Evolutionary conservation across 768 basidiomycete species (phyloP), one percentile per base, ranked within the genome.

Genomic region (Cystofilobasidium capitatum): DNA sequence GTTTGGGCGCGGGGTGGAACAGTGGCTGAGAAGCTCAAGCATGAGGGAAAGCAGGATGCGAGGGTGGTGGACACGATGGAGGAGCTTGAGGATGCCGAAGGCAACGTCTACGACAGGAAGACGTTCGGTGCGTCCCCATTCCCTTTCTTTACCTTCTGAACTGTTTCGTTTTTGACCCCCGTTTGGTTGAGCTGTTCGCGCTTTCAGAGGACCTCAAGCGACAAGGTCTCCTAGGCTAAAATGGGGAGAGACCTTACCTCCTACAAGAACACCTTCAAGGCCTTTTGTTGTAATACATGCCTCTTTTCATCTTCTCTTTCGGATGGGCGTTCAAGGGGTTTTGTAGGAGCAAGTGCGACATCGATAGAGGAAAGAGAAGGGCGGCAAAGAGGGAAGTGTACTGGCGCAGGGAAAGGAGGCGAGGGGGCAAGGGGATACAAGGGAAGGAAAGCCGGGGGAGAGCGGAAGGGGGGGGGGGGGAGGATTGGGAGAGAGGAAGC

Each of bases 11-110:
- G 40, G 10, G 10, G 16, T 42, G 13, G n/a, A n/a, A n/a, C 71
- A 97, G 92, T 99, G 70, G 96, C 94, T 12, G 96, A 99, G 75
- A 94, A 92, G 75, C 83, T 99, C 63, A 99, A 99, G 79, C 87
- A 87, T 69, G 94, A 98, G 78, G 96, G 96, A n/a, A 82, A 88
- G 24, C 86, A 89, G 73, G 96, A 98, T 74, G 87, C 97, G 63
- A 88, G 88, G 68, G 86, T 89, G 76, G 86, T 89, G 73, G 92
- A 97, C 78, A 89, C 89, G 26, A 94, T 93, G 84, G 96, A 98
- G 77, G 96, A 99, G 77, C 82, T 97, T 42, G 96, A 99, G 75
- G 96, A 99, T 75, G 90, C 90, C 55, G 96, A 98, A 76, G 96
- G 96, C 20, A 98, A 99, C 73, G 96, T 98, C 59, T 97, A 98